These are phyloP conservation scores for Russula foetens DNA, from an alignment of 768 basidiomycete genomes.

Conservation along the genomic window DNA sequence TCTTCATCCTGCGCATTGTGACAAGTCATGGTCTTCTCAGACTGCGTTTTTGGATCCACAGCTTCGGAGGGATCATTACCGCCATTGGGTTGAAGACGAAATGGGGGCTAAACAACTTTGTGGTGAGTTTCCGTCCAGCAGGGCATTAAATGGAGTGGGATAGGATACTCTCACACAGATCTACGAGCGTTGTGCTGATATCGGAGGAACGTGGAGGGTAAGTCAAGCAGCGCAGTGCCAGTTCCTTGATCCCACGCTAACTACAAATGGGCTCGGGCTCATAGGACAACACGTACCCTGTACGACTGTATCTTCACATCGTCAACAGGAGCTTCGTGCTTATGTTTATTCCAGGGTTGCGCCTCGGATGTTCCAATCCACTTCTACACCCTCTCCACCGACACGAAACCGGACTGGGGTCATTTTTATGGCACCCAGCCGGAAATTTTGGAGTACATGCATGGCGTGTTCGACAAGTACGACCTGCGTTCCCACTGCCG, in stretches of 20 bases:
- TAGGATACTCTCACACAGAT: conserved; percentile 20
- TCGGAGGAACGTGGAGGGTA: conserved; percentile 26
- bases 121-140: conserved; percentile 18
- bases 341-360: conserved; percentile 20
- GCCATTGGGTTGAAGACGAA: conserved; percentile 28
- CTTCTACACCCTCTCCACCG: conserved; percentile 24
- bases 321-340: too few relatives aligned
- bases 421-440: conserved; percentile 21
- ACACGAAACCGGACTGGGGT: conserved; percentile 26
- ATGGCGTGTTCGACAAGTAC: conserved; percentile 19
- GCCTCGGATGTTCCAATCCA: conserved; percentile 21
- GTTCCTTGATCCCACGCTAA: not conserved
- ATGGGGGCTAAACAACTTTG: conserved; percentile 25
- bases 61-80: conserved; percentile 24
- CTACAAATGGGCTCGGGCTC: too few relatives aligned
- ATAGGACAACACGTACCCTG: conserved; percentile 24
- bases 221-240: not conserved
- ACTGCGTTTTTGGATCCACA: not conserved
- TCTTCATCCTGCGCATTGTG: not conserved
- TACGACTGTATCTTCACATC: not conserved
- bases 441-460: conserved; percentile 26
- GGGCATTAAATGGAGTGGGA: not conserved
- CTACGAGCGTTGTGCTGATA: conserved; percentile 24
- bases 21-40: not conserved
- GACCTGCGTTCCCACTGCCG: conserved; percentile 18